phyloP scores from a whole-genome alignment of 371 early-diverging fungal genomes.

The Zychaea mexicana region DNA sequence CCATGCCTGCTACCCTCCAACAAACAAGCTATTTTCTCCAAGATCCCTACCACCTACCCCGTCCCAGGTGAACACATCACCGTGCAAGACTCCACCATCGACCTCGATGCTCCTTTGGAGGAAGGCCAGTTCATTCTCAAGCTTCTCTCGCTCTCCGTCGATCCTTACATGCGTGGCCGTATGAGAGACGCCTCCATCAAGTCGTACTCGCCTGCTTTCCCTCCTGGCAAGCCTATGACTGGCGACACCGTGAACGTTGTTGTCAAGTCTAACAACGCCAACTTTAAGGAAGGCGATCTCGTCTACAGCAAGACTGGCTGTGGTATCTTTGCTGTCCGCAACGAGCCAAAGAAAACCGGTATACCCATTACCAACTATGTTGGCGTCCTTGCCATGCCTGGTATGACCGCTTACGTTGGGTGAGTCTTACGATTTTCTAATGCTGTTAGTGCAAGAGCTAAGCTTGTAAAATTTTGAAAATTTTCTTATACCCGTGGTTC shows the following conservation, averaged over 20 bases:
- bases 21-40: slow-evolving; percentile 32
- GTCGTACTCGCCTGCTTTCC: slow-evolving; percentile 55
- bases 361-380: slow-evolving; percentile 53
- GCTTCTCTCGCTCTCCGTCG: slow-evolving; percentile 38
- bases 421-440: no score
- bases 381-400: slow-evolving; percentile 58
- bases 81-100: slow-evolving; percentile 38
- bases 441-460: no score
- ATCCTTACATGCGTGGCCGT: slow-evolving; percentile 59
- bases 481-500: no score
- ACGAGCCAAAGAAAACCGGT: slow-evolving; percentile 36
- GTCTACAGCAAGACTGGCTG: no score
- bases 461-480: no score
- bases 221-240: slow-evolving; percentile 51
- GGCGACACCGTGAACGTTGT: no score
- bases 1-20: no score
- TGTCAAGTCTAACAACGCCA: no score
- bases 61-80: slow-evolving; percentile 48
- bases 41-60: slow-evolving; percentile 40
- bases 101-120: no score
- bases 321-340: slow-evolving; percentile 53
- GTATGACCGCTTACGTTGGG: slow-evolving; percentile 48
- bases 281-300: no score
- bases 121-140: no score
- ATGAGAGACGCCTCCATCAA: slow-evolving; percentile 50